These are phyloP conservation scores for Metschnikowia arizonensis DNA, from an alignment of 805 yeast genomes.

Conservation along the genomic window DNA sequence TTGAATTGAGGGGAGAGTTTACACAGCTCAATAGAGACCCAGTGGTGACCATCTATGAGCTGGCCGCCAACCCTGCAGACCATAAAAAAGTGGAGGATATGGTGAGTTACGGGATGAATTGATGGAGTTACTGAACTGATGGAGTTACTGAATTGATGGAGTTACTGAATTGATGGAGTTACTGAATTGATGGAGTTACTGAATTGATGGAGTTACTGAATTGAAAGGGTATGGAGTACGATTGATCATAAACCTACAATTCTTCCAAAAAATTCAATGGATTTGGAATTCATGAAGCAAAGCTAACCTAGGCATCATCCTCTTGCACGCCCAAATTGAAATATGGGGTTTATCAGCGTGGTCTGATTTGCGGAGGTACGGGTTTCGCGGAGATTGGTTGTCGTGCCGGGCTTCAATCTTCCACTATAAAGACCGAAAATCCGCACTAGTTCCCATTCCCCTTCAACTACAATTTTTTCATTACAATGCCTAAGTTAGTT, in stretches of 20 bases:
- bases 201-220: too few species aligned
- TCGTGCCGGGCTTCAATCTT: constrained; percentile 22
- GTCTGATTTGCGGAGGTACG: constrained; percentile 8
- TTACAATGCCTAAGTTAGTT: constrained; percentile 61
- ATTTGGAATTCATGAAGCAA: too few species aligned
- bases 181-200: too few species aligned
- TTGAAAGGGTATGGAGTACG: too few species aligned
- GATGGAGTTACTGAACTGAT: neutral
- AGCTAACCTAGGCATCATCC: too few species aligned
- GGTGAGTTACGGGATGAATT: constrained; percentile 1
- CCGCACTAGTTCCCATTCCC: constrained; percentile 3
- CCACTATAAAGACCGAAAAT: constrained; percentile 11
- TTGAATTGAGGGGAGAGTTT: constrained; percentile 77
- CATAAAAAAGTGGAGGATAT: constrained; percentile 45
- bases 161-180: too few species aligned
- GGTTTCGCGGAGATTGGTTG: too few species aligned
- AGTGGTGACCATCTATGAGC: constrained; percentile 73
- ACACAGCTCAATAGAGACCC: constrained; percentile 61
- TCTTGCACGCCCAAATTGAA: too few species aligned
- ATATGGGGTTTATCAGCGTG: too few species aligned
- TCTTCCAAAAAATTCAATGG: too few species aligned
- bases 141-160: too few species aligned
- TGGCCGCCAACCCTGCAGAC: constrained; percentile 90
- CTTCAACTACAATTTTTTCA: neutral
- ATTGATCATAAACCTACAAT: too few species aligned